Conservation (phyloP, 2,329 filamentous ascomycete genomes). For the Herpotrichia juniperi region DNA sequence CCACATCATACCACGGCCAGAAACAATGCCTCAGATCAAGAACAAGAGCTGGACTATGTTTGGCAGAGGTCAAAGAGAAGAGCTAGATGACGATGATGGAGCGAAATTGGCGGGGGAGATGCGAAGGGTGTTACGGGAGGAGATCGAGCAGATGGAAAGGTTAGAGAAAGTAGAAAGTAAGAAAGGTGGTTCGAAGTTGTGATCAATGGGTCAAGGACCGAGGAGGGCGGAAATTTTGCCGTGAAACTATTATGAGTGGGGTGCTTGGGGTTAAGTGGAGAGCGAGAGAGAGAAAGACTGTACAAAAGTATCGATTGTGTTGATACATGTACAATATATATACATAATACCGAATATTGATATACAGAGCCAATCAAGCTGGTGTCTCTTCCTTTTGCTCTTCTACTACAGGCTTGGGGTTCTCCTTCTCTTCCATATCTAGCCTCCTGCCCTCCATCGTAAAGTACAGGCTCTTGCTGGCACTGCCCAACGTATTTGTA, state of each 20-base stretch:
- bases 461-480: constrained; percentile 82
- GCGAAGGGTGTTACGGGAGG: constrained; percentile 47
- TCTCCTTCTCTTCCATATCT: constrained; percentile 77
- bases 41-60: constrained; percentile 81
- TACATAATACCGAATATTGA: constrained; percentile 5
- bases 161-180: no score
- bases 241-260: no score
- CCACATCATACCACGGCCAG: constrained; percentile 86
- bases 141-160: constrained; percentile 36
- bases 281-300: no score
- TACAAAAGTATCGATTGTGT: background rate
- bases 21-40: constrained; percentile 56
- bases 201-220: background rate
- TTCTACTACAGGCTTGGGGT: constrained; percentile 24
- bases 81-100: constrained; percentile 78
- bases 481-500: constrained; percentile 78
- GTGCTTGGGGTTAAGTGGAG: no score
- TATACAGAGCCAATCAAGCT: background rate
- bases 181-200: constrained; percentile 3
- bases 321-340: constrained; percentile 12
- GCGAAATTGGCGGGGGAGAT: constrained; percentile 61
- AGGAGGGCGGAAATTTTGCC: background rate
- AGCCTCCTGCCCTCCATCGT: constrained; percentile 82
- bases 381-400: constrained; percentile 17
- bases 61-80: constrained; percentile 72